These are phyloP conservation scores for Aspergillus conjunctus DNA, from an alignment of 495 filamentous ascomycete genomes.

Conservation along the genomic window DNA sequence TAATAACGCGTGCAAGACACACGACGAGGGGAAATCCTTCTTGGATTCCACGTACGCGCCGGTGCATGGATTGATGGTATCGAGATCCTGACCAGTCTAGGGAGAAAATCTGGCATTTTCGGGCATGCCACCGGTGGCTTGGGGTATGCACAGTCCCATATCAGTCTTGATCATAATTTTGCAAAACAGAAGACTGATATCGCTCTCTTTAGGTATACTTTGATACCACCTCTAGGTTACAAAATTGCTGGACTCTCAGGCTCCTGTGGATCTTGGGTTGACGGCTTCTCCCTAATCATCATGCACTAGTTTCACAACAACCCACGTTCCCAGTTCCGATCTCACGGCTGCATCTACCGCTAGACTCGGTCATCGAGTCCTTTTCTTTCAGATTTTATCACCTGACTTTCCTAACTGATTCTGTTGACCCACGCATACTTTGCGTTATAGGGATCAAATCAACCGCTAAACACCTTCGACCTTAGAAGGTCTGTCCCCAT, in stretches of 20 bases:
- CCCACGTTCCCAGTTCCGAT: not conserved
- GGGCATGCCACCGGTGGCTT: conserved; percentile 82
- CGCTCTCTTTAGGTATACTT: conserved; percentile 65
- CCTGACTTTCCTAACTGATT: no score
- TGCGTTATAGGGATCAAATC: no score
- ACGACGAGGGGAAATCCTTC: conserved; percentile 79
- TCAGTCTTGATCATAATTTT: not conserved
- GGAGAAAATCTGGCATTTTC: conserved; percentile 80
- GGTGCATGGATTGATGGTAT: conserved; percentile 88
- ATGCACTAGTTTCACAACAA: conserved; percentile 51
- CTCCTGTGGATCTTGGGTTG: conserved; percentile 78
- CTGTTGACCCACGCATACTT: no score
- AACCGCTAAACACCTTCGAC: no score
- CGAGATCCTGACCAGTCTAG: conserved; percentile 85
- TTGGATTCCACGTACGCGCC: conserved; percentile 83
- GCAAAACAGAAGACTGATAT: conserved; percentile 15
- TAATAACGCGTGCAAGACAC: conserved; percentile 58
- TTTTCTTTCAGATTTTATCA: not conserved
- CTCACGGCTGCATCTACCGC: not conserved
- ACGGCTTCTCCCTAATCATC: conserved; percentile 87
- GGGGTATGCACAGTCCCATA: conserved; percentile 59
- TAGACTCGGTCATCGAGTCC: not conserved
- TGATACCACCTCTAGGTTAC: conserved; percentile 89
- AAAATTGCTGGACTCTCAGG: conserved; percentile 86
- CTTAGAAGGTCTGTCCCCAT: no score